A percentile compares a stretch with the other conserved stretches of the same genome.
These are phyloP conservation scores for Aspergillus carbonarius DNA, from an alignment of 2,329 filamentous ascomycete species.

Conservation along the genomic window DNA sequence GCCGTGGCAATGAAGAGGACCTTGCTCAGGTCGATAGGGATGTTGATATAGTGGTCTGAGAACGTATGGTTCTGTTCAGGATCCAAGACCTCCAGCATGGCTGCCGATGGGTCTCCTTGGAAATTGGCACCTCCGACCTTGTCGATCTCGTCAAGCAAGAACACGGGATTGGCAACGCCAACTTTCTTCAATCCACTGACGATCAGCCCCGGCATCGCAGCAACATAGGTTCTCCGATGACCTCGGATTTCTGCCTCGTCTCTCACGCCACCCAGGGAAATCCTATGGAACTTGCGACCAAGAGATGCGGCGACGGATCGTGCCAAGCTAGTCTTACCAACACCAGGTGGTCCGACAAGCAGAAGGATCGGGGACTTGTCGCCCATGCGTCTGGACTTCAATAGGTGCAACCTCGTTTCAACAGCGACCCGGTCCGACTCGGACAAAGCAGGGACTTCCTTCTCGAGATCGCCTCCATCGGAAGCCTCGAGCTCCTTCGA, in stretches of 20 bases:
- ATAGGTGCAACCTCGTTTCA: conserved; percentile 67
- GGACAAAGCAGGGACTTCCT: conserved; percentile 55
- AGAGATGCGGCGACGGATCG: conserved; percentile 89
- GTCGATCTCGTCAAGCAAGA: conserved; percentile 96
- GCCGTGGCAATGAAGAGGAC: conserved; percentile 97
- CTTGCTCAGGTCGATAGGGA: conserved; percentile 93
- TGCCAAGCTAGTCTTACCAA: conserved; percentile 93
- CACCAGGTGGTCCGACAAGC: conserved; percentile 87
- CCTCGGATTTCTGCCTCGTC: conserved; percentile 97
- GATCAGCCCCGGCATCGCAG: conserved; percentile 96
- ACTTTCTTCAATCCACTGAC: conserved; percentile 94
- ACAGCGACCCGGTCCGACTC: conserved; percentile 47
- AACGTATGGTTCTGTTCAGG: conserved; percentile 96
- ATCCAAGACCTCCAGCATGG: conserved; percentile 96
- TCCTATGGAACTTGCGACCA: conserved; percentile 93
- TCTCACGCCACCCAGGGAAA: conserved; percentile 90
- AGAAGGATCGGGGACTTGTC: conserved; percentile 97
- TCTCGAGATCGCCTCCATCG: conserved; percentile 49
- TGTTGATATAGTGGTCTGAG: conserved; percentile 92
- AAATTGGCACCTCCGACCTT: conserved; percentile 90
- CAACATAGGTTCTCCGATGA: conserved; percentile 92
- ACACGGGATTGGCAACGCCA: conserved; percentile 90
- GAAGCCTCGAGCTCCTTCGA: conserved; percentile 47
- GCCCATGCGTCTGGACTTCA: conserved; percentile 79
- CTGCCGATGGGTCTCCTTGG: conserved; percentile 92